Base-by-base conservation (phyloP, 2,329 filamentous ascomycete genomes). In the Aspergillus japonicus region DNA sequence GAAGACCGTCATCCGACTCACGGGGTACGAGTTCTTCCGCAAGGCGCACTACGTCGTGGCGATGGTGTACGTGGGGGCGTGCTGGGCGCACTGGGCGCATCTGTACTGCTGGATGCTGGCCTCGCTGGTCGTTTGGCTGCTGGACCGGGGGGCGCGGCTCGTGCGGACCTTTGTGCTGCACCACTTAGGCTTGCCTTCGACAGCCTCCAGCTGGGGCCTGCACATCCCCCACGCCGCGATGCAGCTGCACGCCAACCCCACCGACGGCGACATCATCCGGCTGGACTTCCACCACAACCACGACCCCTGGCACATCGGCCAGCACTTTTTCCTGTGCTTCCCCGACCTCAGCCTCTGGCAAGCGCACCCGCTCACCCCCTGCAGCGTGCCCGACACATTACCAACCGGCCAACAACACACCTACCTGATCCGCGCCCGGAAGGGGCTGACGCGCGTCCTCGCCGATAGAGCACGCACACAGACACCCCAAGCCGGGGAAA, bases 1-100 rank as follows among this genome's bases (percentile, higher is more conserved):
- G 0, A 79, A 80, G 12, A 81, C 80, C 71, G 87, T 81, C 0
- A 89, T 92, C 59, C 81, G 82, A 8, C 74, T 82, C 51, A 91
- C 88, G 0, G 90, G 90, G 2, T 91, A 93, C 72, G 90, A 92
- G 68, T 87, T 89, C 74, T 92, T 92, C 80, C 83, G 89, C 62
- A 91, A 91, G 70, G 77, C 84, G 0, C 89, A 92, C 70, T 91
- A 91, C 66, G 78, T 91, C 12, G 78, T 92, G 2, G 90, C 89
- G 11, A 85, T 89, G 77, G 73, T 92, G 4, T 93, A 91, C 72
- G 84, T 92, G 12, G 90, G 88, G 4, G 89, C 88, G 3, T 89
- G 88, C 73, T 91, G 88, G 83, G 89, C 83, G 1, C 90, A 93
- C 70, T 93, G 89, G 90, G 73, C 80, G 54, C 78, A 86, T 54